Evolutionary conservation across 108 stramenopile genomes (phyloP), one percentile per base, ranked within the genome.

Genomic region (Licmophora abbreviata): DNA sequence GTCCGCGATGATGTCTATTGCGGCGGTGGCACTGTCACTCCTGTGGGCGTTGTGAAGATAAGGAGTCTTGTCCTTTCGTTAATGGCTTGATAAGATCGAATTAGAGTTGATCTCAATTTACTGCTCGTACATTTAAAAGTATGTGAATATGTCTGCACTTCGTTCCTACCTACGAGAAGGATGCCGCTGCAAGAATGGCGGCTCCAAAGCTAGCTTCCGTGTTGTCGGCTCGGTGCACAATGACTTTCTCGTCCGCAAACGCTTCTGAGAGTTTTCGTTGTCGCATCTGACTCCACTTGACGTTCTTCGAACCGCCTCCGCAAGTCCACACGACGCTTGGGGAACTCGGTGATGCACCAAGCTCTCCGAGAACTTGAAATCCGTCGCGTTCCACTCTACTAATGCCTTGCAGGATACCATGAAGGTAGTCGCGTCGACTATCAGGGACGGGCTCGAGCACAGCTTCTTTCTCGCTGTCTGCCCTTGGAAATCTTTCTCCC

Each of bases 181-280:
- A 61, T 27, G 81, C 79, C 3, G 81, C 81, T 12, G 92, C 92
- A 17, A 95, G 68, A 24, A 95, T 42, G 0, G 94, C 94, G n/a
- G 86, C 90, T 14, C 94, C 94, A 57, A 70, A 95, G 34, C 84
- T 81, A 0, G 92, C 88, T 63, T 95, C 94, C 1, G 86, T 77
- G 29, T 89, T 79, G 18, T 59, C 49, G 15, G 94, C 92, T 59
- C 41, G 66, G 27, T 54, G 41, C 12, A 92, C 87, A 7, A 56
- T 55, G 4, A 88, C 61, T 0, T 36, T 48, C 26, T 59, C 44
- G 31, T 67, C 51, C 20, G 42, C 36, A 21, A 67, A 66, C 24
- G 59, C 57, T 29, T 75, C 68, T 54, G 30, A 31, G 40, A 96
- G 56, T 32, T 77, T 58, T 9, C 89, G 66, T 50, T 83, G 55